Conservation (phyloP, 148 eudicot species). For the Heliamphora exappendiculata region DNA sequence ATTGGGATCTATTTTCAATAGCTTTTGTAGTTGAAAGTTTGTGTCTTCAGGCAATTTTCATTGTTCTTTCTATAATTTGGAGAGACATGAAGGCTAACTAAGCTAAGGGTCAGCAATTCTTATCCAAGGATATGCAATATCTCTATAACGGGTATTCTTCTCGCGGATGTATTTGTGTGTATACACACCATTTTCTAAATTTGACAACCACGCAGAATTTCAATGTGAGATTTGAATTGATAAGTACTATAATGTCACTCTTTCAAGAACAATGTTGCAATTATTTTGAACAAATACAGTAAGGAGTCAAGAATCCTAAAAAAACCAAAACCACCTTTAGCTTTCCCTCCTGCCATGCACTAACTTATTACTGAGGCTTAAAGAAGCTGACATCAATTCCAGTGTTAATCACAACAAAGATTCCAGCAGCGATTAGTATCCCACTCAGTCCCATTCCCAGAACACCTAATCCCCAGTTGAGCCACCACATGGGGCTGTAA, state of each 20-base stretch:
- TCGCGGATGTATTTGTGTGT: no score
- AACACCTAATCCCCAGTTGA: conserved; percentile 64
- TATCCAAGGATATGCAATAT: no score
- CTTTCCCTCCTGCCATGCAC: background rate
- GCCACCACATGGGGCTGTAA: conserved; percentile 57
- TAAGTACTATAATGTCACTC: background rate
- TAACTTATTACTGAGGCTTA: conserved; percentile 44
- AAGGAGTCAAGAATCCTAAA: background rate
- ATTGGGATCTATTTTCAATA: no score
- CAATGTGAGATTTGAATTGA: no score
- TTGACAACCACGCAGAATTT: no score
- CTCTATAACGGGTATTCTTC: no score
- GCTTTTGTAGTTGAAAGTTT: no score
- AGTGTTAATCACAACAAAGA: conserved; percentile 59
- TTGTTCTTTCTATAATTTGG: no score
- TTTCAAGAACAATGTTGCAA: background rate
- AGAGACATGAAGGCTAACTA: no score
- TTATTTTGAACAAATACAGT: background rate
- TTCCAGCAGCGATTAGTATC: conserved; percentile 49
- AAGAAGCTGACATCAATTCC: conserved; percentile 71
- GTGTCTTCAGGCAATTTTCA: no score
- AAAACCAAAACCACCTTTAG: background rate
- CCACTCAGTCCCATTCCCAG: conserved; percentile 57
- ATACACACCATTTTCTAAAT: no score
- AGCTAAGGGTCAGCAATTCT: no score